A percentile compares a stretch with the other conserved stretches of the same genome.
Conservation (phyloP, 2,329 filamentous ascomycete species). For the Pseudogymnoascus sp. region DNA sequence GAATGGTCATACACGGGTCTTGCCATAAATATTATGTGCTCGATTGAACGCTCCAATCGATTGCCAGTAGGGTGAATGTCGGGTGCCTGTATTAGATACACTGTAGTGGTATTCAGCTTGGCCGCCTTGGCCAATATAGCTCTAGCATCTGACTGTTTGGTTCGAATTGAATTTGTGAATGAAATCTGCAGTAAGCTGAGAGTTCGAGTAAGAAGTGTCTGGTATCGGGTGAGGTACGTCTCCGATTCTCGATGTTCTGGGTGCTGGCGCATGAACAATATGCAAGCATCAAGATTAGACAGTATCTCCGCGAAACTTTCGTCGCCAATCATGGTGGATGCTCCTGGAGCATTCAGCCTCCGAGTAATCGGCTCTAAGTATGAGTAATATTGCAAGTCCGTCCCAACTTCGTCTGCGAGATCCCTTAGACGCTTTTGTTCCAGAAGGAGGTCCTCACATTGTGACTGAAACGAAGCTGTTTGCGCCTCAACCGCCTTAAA, state of each 20-base stretch:
- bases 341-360: conserved; percentile 84
- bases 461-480: conserved; percentile 85
- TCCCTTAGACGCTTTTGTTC: conserved; percentile 74
- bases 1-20: conserved; percentile 7
- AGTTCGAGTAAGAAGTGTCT: conserved; percentile 65
- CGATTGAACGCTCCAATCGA: conserved; percentile 9
- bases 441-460: conserved; percentile 78
- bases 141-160: not conserved
- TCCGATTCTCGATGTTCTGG: conserved; percentile 80
- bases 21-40: conserved; percentile 9
- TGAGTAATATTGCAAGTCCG: conserved; percentile 88
- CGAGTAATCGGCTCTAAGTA: conserved; percentile 88
- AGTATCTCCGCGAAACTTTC: conserved; percentile 85
- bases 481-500: conserved; percentile 84
- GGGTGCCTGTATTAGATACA: conserved; percentile 10
- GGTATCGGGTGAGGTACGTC: conserved; percentile 80
- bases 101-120: conserved; percentile 6
- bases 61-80: conserved; percentile 1
- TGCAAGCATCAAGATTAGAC: conserved; percentile 77
- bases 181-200: conserved; percentile 47
- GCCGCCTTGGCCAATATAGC: conserved; percentile 8
- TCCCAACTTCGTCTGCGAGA: conserved; percentile 76
- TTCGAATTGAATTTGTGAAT: conserved; percentile 11
- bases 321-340: conserved; percentile 75
- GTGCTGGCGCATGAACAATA: conserved; percentile 86